Base-by-base conservation (phyloP, 345 rosid species). In the Dimocarpus longan region DNA sequence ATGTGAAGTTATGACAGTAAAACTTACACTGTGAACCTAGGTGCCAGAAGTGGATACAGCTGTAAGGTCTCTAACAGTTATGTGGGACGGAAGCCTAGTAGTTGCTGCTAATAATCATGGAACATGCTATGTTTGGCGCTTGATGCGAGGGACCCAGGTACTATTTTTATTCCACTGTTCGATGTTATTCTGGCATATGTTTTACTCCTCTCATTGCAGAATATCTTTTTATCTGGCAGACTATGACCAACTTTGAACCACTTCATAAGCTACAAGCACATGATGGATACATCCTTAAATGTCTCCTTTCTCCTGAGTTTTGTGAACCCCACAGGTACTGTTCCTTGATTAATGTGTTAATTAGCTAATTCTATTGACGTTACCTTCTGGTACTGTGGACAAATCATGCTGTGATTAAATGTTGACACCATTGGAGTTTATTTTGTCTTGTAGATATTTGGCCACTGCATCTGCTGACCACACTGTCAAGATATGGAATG, bases 61-160 rank as follows among this genome's bases (percentile, higher is more conserved):
- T 52, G 92, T 94, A 22, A 92, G 98, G 82, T 96, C 98, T 71
- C 85, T 93, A 78, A 91, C 97, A 3, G 94, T 94, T 54, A 96
- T 94, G 97, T 93, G 97, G 98, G 98, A 96, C 71, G 98, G 99
- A 74, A 94, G 98, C 82, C 82, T 93, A 88, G 98, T 91, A 54
- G 99, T 93, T 64, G 98, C 99, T 77, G 99, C 99, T 73, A 96
- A 96, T 71, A 89, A 94, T 75, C 88, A 80, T 74, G 98, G 99
- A 78, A 94, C 98, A 26, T 96, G 99, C 82, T 96, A 94, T 81
- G 94, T 96, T 52, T 94, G 98, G 98, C 97, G 98, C 78, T 82
- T 92, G 83, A 83, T 87, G 84, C 88, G 87, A 69, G 99, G 94
- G 73, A 91, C 78, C 78, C 99, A 96, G 89, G 95, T 93, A 75